Conservation (phyloP, 208 protist genomes). For the Zelonia costaricensis region DNA sequence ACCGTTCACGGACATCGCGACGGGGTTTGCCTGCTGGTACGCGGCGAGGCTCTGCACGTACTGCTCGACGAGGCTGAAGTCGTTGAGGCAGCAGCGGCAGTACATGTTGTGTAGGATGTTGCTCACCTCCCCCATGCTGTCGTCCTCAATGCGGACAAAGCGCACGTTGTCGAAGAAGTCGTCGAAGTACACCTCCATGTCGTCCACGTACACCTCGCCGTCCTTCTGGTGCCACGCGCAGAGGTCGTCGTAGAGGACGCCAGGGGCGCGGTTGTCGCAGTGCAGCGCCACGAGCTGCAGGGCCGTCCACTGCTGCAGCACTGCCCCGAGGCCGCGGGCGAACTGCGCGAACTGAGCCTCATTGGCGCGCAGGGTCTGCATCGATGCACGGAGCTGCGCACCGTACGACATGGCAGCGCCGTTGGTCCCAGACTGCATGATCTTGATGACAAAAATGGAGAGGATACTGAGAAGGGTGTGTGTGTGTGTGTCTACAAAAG, state of each 20-base stretch:
- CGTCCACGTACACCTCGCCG: conserved; percentile 85
- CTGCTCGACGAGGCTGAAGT: conserved; percentile 61
- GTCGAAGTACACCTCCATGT: conserved; percentile 88
- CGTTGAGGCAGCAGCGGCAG: conserved; percentile 73
- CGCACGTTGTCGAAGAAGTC: conserved; percentile 77
- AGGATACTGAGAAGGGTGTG: not conserved
- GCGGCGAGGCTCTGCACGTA: conserved; percentile 45
- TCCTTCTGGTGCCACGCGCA: conserved; percentile 61
- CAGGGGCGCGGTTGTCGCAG: conserved; percentile 59
- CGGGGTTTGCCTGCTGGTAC: conserved; percentile 71
- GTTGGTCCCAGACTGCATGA: conserved; percentile 4
- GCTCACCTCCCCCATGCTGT: conserved; percentile 85
- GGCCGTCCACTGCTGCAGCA: conserved; percentile 88
- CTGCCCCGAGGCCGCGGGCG: conserved; percentile 53
- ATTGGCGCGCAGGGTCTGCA: conserved; percentile 46
- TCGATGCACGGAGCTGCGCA: conserved; percentile 26
- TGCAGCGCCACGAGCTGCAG: conserved; percentile 81
- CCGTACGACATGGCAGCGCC: conserved; percentile 13
- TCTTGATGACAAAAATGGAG: not conserved
- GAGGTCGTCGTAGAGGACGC: conserved; percentile 63
- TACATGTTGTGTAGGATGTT: conserved; percentile 88
- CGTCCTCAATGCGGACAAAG: conserved; percentile 79
- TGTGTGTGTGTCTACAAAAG: not conserved
- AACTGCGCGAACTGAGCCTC: conserved; percentile 73
- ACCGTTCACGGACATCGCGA: conserved; percentile 65